phyloP scores from a whole-genome alignment of 768 basidiomycete species.

The Lactarius trivialis region DNA sequence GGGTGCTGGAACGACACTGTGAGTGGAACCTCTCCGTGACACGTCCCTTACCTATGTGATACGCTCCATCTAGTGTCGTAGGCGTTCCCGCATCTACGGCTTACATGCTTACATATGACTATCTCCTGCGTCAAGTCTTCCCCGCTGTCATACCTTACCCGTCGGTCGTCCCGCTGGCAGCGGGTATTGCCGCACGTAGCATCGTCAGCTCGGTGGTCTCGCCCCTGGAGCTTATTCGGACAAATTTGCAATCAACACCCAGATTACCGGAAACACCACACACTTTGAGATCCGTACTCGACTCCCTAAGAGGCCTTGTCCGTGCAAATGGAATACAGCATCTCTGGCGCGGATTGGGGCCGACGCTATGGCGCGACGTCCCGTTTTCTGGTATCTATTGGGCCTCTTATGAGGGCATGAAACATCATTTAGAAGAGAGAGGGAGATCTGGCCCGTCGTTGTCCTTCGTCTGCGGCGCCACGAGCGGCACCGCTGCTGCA shows the following conservation, averaged over 20 bases:
- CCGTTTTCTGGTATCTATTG: slow-evolving; percentile 97
- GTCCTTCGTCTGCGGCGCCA: slow-evolving; percentile 85
- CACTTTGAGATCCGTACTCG: slow-evolving; percentile 68
- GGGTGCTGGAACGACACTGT: slow-evolving; percentile 88
- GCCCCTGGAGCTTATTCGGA: slow-evolving; percentile 89
- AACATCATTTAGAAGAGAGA: slow-evolving; percentile 48
- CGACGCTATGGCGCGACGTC: slow-evolving; percentile 95
- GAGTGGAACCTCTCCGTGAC: slow-evolving; percentile 29
- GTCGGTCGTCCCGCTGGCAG: slow-evolving; percentile 60
- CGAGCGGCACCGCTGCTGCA: slow-evolving; percentile 82
- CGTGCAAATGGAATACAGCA: slow-evolving; percentile 56
- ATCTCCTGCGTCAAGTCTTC: slow-evolving; percentile 59
- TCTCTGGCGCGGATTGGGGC: slow-evolving; percentile 86
- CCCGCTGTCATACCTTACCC: slow-evolving; percentile 53
- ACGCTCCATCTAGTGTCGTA: slow-evolving; percentile 51
- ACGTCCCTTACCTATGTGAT: slow-evolving; percentile 20
- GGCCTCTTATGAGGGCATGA: slow-evolving; percentile 88
- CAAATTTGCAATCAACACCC: slow-evolving; percentile 88
- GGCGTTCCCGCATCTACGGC: slow-evolving; percentile 86
- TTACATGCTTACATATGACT: slow-evolving; percentile 96
- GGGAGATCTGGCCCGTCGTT: slow-evolving; percentile 56
- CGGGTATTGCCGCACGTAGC: slow-evolving; percentile 80
- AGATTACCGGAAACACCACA: slow-evolving; percentile 61
- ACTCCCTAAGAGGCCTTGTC: slow-evolving; percentile 54
- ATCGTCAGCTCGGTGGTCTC: slow-evolving; percentile 72